phyloP scores from a whole-genome alignment of 2,329 filamentous ascomycete genomes.

The Pleoardoris graminearum region DNA sequence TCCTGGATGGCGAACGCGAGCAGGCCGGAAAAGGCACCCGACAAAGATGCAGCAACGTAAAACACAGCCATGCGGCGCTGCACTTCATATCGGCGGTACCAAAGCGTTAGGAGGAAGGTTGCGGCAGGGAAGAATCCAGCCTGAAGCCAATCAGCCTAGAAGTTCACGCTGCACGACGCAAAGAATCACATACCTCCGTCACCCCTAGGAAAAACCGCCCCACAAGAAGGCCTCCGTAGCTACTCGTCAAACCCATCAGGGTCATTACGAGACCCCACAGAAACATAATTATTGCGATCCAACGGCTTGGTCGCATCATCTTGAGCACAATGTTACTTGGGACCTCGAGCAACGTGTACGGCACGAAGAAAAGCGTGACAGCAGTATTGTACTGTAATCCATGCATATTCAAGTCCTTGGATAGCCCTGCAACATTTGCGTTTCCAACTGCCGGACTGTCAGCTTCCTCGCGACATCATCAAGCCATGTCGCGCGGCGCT shows the following conservation, averaged over 20 bases:
- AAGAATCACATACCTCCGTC: conserved; percentile 35
- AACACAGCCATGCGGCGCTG: conserved; percentile 43
- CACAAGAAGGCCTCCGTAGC: conserved; percentile 53
- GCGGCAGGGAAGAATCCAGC: conserved; percentile 69
- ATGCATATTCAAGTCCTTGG: conserved; percentile 43
- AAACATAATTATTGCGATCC: conserved; percentile 47
- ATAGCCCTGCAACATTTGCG: conserved; percentile 49
- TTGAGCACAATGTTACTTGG: conserved; percentile 49
- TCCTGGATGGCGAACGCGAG: conserved; percentile 41
- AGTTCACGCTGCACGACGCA: neutral
- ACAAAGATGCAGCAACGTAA: conserved; percentile 39
- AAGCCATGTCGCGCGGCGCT: neutral
- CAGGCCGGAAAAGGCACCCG: conserved; percentile 42
- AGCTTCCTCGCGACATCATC: neutral
- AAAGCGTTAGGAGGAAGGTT: conserved; percentile 47
- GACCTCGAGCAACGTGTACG: conserved; percentile 45
- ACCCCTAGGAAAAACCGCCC: conserved; percentile 51
- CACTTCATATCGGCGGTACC: conserved; percentile 42
- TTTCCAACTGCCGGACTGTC: conserved; percentile 39
- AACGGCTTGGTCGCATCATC: conserved; percentile 45
- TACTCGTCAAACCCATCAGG: conserved; percentile 51
- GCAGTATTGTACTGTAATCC: conserved; percentile 47
- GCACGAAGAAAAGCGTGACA: conserved; percentile 47
- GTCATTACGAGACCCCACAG: conserved; percentile 49
- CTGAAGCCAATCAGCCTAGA: conserved; percentile 19